phyloP scores from a whole-genome alignment of 1,284 basidiomycete species.

The Porodaedalea pini region DNA sequence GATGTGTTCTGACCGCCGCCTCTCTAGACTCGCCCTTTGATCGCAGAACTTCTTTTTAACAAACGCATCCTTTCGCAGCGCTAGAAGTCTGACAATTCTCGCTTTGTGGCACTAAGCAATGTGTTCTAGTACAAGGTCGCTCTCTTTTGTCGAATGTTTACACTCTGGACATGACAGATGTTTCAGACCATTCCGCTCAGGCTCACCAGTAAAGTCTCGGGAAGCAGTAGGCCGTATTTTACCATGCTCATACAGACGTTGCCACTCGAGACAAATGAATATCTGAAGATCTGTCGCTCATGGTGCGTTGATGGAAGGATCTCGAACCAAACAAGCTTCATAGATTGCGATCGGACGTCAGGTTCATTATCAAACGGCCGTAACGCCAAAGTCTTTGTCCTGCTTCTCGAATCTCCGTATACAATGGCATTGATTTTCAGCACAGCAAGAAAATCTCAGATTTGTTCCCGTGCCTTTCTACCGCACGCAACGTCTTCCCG shows the following conservation, averaged over 20 bases:
- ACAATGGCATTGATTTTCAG: not conserved
- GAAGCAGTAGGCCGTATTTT: too few species aligned
- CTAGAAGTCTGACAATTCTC: not conserved
- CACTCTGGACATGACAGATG: too few species aligned
- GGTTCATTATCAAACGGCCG: not conserved
- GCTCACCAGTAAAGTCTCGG: too few species aligned
- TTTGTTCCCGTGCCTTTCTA: not conserved
- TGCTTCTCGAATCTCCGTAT: slow-evolving; percentile 3
- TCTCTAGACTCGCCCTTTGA: not conserved
- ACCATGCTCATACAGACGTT: too few species aligned
- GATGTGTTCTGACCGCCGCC: not conserved
- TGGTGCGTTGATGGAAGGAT: too few species aligned
- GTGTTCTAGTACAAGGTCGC: not conserved
- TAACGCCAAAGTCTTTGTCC: not conserved
- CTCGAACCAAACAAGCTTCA: too few species aligned
- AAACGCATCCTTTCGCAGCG: slow-evolving; percentile 14
- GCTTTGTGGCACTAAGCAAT: not conserved
- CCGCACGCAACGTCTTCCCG: too few species aligned
- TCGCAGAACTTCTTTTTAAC: slow-evolving; percentile 2
- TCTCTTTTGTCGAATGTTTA: slow-evolving; percentile 1
- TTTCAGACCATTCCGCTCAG: too few species aligned
- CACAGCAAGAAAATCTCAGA: not conserved
- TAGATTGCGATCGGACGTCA: not conserved
- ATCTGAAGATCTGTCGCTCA: too few species aligned
- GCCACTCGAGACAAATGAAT: too few species aligned